Evolutionary conservation across 371 early-diverging fungal species (phyloP).

Genomic region (Umbelopsis sp.): DNA sequence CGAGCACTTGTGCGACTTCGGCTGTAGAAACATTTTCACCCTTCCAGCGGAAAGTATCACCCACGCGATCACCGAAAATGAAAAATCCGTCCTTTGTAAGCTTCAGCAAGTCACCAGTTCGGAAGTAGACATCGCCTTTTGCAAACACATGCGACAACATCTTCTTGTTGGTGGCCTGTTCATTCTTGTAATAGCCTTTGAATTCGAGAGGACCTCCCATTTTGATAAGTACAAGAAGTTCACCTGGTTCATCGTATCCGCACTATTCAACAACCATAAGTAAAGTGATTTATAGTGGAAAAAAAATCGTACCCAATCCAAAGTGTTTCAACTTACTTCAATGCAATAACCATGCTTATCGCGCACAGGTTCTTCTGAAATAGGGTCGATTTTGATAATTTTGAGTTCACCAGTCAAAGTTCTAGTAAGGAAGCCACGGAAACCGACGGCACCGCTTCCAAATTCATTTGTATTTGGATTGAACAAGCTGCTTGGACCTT

Average conservation of each 20-base stretch:
- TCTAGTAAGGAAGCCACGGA: conserved; percentile 39
- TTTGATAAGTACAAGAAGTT: conserved; percentile 42
- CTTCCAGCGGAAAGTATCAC: conserved; percentile 79
- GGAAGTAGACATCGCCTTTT: conserved; percentile 55
- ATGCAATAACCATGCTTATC: conserved; percentile 51
- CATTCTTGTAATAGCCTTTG: conserved; percentile 48
- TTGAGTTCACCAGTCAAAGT: conserved; percentile 29
- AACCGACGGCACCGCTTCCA: conserved; percentile 61
- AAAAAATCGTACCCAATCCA: not conserved
- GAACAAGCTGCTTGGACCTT: conserved; percentile 47
- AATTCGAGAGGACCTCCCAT: conserved; percentile 28
- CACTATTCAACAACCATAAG: conserved; percentile 19
- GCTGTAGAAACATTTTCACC: conserved; percentile 71
- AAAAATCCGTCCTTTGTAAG: conserved; percentile 59
- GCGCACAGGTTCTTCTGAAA: conserved; percentile 47
- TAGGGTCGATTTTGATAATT: conserved; percentile 43
- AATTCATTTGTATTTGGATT: conserved; percentile 52
- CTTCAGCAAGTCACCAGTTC: conserved; percentile 70
- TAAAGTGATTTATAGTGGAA: not conserved
- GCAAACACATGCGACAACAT: conserved; percentile 33
- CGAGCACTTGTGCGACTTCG: conserved; percentile 66
- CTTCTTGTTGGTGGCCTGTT: conserved; percentile 54
- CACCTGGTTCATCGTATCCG: conserved; percentile 51
- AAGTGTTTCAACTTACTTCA: conserved; percentile 21
- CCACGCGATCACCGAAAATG: conserved; percentile 76